Percentiles rank a stretch among this genome's conserved stretches.
These are phyloP conservation scores for Knoxdaviesia capensis DNA, from an alignment of 2,329 filamentous ascomycete species.

Conservation along the genomic window DNA sequence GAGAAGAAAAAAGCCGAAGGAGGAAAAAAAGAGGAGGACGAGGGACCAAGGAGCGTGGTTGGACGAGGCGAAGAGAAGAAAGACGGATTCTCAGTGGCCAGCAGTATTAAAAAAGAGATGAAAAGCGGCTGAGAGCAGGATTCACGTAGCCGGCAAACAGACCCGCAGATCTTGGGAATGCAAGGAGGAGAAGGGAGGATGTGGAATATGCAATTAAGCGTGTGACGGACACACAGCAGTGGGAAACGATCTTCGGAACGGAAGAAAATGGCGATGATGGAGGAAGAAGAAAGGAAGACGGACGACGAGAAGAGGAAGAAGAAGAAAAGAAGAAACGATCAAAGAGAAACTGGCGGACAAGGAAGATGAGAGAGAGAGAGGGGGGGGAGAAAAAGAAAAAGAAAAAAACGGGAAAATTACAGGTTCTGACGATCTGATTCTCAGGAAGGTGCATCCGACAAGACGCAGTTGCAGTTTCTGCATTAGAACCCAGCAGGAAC, in stretches of 20 bases:
- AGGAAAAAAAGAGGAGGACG: neutral
- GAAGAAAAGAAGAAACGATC: neutral
- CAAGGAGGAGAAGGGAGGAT: no score
- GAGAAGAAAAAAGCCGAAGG: neutral
- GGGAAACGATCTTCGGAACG: neutral
- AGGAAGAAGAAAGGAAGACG: neutral
- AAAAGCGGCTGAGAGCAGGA: slow-evolving; percentile 1
- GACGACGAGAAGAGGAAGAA: slow-evolving; percentile 3
- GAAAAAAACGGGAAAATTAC: neutral
- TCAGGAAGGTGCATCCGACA: no score
- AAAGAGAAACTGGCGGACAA: neutral
- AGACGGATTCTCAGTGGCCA: no score
- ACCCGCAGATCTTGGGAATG: no score
- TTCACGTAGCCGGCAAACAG: no score
- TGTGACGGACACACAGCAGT: no score
- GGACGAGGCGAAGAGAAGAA: no score
- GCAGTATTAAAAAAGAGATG: neutral
- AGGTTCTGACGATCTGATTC: no score
- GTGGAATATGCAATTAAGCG: no score
- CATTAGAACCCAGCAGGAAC: no score
- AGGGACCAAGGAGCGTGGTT: neutral
- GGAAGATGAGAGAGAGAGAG: neutral
- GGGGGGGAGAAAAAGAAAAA: neutral
- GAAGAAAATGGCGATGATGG: neutral
- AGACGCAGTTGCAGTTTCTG: no score